A percentile compares a stretch with the other conserved stretches of the same genome.
Conservation (phyloP, 495 filamentous ascomycete genomes). For the Xylaria cubensis region DNA sequence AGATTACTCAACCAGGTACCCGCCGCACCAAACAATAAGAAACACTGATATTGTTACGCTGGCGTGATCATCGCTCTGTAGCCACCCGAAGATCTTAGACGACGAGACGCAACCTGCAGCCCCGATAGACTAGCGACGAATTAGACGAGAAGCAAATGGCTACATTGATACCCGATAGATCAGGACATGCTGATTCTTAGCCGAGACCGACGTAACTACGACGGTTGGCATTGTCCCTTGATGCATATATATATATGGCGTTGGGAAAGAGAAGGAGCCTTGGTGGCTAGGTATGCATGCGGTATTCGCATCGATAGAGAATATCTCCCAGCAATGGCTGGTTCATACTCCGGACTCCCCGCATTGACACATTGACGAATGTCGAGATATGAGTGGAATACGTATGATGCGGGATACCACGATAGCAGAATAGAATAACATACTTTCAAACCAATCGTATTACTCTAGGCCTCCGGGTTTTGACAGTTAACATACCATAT, state of each 20-base stretch:
- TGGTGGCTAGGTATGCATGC: neutral
- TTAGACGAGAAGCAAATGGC: slow-evolving; percentile 16
- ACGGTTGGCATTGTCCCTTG: neutral
- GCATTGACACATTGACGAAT: neutral
- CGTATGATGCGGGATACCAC: neutral
- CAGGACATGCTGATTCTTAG: slow-evolving; percentile 19
- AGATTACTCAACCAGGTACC: neutral
- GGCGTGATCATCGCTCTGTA: neutral
- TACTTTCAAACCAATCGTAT: neutral
- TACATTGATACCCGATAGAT: slow-evolving; percentile 42
- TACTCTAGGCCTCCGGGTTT: neutral
- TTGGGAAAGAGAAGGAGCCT: slow-evolving; percentile 12
- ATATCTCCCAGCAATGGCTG: neutral
- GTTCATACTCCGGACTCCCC: neutral
- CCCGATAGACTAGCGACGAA: neutral
- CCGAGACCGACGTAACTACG: neutral
- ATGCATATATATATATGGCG: slow-evolving; percentile 1
- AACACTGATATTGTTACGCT: neutral
- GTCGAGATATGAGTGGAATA: slow-evolving; percentile 4
- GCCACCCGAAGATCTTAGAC: neutral
- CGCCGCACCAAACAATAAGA: neutral
- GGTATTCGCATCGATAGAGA: neutral
- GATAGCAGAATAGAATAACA: slow-evolving; percentile 9
- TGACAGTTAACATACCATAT: neutral
- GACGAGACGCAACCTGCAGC: slow-evolving; percentile 2